Conservation (phyloP, 495 filamentous ascomycete genomes). For the Podospora pseudocomata region DNA sequence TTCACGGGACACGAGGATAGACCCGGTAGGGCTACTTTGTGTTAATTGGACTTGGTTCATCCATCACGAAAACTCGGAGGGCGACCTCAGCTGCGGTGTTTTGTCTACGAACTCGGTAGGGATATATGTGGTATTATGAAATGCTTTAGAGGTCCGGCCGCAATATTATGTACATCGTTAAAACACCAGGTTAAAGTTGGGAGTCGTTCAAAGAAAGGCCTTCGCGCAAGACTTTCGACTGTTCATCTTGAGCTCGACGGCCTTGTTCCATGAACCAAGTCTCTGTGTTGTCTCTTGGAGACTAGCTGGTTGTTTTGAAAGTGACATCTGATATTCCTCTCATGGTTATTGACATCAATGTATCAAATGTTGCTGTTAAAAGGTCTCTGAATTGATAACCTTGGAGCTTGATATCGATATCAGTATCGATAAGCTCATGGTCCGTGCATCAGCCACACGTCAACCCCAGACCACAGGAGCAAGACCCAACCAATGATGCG, state of each 20-base stretch:
- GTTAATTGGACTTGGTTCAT: background rate
- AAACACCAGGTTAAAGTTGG: background rate
- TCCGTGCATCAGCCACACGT: slow-evolving; percentile 5
- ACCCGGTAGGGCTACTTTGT: background rate
- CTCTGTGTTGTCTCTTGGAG: background rate
- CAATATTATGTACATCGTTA: background rate
- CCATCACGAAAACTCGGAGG: background rate
- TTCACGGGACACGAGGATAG: slow-evolving; percentile 7
- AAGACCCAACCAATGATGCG: slow-evolving; percentile 10
- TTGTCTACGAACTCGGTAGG: too few relatives aligned
- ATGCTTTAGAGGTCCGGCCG: background rate
- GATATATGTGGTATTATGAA: too few relatives aligned
- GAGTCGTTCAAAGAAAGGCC: background rate
- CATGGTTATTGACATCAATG: too few relatives aligned
- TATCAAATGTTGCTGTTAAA: too few relatives aligned
- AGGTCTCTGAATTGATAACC: too few relatives aligned
- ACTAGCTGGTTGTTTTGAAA: too few relatives aligned
- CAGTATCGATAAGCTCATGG: slow-evolving; percentile 10
- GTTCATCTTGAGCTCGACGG: too few relatives aligned
- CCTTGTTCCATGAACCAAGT: background rate
- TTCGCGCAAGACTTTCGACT: background rate
- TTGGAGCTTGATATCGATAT: too few relatives aligned
- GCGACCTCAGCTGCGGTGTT: too few relatives aligned
- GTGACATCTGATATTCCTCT: too few relatives aligned
- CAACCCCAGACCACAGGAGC: slow-evolving; percentile 4